Base-by-base conservation (phyloP, 2,329 filamentous ascomycete genomes). In the Paracoccidioides lutzii region DNA sequence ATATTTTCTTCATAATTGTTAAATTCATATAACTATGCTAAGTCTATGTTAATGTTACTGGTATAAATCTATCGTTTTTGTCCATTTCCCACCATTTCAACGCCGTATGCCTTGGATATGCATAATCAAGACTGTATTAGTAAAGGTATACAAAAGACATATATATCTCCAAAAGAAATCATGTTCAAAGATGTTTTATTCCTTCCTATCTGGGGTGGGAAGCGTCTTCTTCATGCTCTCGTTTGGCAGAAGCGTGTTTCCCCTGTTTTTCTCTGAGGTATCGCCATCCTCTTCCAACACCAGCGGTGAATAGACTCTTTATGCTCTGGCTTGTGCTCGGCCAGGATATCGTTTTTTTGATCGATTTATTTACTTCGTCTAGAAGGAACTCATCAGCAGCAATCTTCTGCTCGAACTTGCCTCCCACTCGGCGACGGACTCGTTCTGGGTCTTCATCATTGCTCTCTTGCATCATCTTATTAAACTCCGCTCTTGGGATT, bases 271-370 rank as follows among this genome's bases (percentile, higher is more conserved):
- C 93, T 45, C 79, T 76, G 55, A 94, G 65, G 68, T 98, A 98
- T 59, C 83, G 80, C 75, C 80, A 79, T 5, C 84, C 85, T 64
- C 84, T 81, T 5, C 75, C 67, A 14, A 87, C 68, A 0, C 93
- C 94, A 0, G 87, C 84, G 2, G 90, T 97, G 46, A 96, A 69
- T 1, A 87, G 69, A 1, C 90, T 84, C 73, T 98, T 98, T 59
- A 91, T 67, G 54, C 84, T 93, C 71, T 98, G 91, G 4, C 83
- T 83, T 2, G 88, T 89, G 64, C 89, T 93, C 0, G 93, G 90
- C 93, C 93, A 97, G 55, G 82, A 81, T 63, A 97, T 88, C 0
- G 94, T 97, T 67, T 87, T 86, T 66, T 83, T 85, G 65, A 98
- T 90, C 43, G 90, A 86, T 41, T 78, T 77, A 38, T 84, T 80